phyloP scores from a whole-genome alignment of 164 flowering plant genomes.

The Sextonia rubra region DNA sequence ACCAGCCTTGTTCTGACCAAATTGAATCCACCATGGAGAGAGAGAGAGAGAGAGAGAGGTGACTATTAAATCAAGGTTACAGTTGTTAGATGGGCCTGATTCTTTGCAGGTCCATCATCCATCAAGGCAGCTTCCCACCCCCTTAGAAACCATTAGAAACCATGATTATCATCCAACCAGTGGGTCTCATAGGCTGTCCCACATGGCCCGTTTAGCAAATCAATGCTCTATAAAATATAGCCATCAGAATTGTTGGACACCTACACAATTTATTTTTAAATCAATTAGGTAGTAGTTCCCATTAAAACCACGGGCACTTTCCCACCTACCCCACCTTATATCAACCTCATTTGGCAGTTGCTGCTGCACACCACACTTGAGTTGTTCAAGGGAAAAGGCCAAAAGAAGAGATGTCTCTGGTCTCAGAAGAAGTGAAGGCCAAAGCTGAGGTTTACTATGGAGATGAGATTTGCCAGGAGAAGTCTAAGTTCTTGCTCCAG shows the following conservation, averaged over 20 bases:
- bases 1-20: too few species aligned
- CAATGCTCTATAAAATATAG: too few species aligned
- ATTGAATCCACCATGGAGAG: too few species aligned
- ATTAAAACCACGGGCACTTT: not conserved
- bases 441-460: slow-evolving; percentile 10
- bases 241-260: not conserved
- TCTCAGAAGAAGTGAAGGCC: slow-evolving; percentile 6
- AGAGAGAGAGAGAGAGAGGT: too few species aligned
- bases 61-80: too few species aligned
- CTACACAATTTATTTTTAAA: not conserved
- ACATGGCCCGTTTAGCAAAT: too few species aligned
- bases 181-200: too few species aligned
- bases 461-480: slow-evolving; percentile 9
- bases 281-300: not conserved
- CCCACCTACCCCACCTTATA: not conserved
- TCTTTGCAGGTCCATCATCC: not conserved
- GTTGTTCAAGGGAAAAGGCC: not conserved
- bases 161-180: too few species aligned
- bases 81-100: not conserved
- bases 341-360: not conserved
- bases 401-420: slow-evolving; percentile 2
- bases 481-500: not conserved
- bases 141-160: too few species aligned
- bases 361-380: not conserved
- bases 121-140: too few species aligned